A percentile compares a stretch with the other conserved stretches of the same genome.
Conservation (phyloP, 2,329 filamentous ascomycete species). For the Mollisia scopiformis region DNA sequence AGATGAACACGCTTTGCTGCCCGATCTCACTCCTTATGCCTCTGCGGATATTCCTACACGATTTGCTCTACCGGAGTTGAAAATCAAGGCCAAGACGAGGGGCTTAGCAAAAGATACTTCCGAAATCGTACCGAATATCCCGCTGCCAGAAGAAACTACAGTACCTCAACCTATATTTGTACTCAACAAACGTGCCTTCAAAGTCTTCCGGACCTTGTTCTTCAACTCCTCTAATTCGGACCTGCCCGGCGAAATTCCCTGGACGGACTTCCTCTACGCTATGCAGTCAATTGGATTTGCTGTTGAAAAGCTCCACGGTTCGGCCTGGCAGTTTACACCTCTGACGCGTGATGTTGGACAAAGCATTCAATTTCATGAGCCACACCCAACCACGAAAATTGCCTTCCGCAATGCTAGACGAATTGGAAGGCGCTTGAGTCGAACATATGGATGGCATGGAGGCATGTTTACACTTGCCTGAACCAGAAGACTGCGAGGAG, state of each 20-base stretch:
- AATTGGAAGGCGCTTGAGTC: constrained; percentile 50
- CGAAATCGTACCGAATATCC: not conserved
- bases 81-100: not conserved
- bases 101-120: not conserved
- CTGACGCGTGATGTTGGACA: constrained; percentile 41
- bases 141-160: not conserved
- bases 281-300: constrained; percentile 53
- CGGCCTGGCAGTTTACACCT: constrained; percentile 61
- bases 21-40: not conserved
- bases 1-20: not conserved
- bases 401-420: constrained; percentile 48
- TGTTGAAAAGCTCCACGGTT: constrained; percentile 61
- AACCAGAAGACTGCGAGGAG: no score
- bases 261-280: constrained; percentile 56
- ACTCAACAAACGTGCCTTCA: constrained; percentile 42
- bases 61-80: not conserved
- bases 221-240: constrained; percentile 38
- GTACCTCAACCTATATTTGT: constrained; percentile 35
- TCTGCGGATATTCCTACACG: not conserved
- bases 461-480: constrained; percentile 47
- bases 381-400: constrained; percentile 58
- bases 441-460: constrained; percentile 55
- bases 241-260: constrained; percentile 51
- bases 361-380: constrained; percentile 63
- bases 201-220: constrained; percentile 48